Conservation (phyloP, 768 basidiomycete genomes). For the Hygrocybe punicea region DNA sequence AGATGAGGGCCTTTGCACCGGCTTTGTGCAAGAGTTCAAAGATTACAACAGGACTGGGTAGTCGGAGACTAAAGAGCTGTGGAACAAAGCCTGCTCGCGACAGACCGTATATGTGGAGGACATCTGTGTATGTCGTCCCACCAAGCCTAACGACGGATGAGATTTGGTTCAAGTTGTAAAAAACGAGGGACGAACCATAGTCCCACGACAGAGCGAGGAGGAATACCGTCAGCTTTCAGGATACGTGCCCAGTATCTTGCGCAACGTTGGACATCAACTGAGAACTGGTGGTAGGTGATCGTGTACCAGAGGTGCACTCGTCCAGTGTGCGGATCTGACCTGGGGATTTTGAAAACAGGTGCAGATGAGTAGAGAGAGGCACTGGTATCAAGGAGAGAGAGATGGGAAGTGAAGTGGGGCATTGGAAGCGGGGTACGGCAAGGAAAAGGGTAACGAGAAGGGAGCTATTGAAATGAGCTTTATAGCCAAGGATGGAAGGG, state of each 20-base stretch:
- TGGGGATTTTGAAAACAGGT: slow-evolving; percentile 61
- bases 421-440: slow-evolving; percentile 3
- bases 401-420: slow-evolving; percentile 51
- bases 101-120: slow-evolving; percentile 70
- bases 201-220: slow-evolving; percentile 59
- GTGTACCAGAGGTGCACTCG: slow-evolving; percentile 52
- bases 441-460: background rate
- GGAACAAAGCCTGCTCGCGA: slow-evolving; percentile 76
- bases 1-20: slow-evolving; percentile 60
- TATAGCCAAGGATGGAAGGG: slow-evolving; percentile 16
- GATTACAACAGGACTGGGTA: slow-evolving; percentile 68
- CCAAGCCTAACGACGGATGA: slow-evolving; percentile 51
- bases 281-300: slow-evolving; percentile 65
- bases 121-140: slow-evolving; percentile 68
- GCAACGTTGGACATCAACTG: slow-evolving; percentile 58
- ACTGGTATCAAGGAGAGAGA: slow-evolving; percentile 58
- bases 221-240: slow-evolving; percentile 47
- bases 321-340: slow-evolving; percentile 40
- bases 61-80: slow-evolving; percentile 73
- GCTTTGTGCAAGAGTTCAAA: slow-evolving; percentile 66
- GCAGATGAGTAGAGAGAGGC: slow-evolving; percentile 47
- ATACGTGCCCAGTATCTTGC: slow-evolving; percentile 60
- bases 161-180: slow-evolving; percentile 2
- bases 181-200: slow-evolving; percentile 54
- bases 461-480: slow-evolving; percentile 9